Conservation (phyloP, 306 rosid species). For the Gynostemma pentaphyllum region DNA sequence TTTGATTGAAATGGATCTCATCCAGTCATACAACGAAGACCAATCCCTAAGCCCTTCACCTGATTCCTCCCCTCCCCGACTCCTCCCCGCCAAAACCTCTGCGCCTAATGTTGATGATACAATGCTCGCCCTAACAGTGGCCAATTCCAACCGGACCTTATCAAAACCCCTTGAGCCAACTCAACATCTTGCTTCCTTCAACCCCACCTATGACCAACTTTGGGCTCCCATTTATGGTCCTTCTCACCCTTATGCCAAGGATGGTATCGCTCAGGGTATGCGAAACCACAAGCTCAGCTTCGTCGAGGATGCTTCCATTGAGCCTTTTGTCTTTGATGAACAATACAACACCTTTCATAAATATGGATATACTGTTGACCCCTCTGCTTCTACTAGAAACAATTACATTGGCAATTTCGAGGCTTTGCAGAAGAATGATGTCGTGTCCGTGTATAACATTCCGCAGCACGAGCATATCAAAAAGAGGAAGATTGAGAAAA, state of each 20-base stretch:
- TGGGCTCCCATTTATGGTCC: slow-evolving; percentile 93
- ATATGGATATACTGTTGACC: slow-evolving; percentile 84
- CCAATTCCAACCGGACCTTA: slow-evolving; percentile 21
- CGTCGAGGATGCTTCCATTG: slow-evolving; percentile 78
- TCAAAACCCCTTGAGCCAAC: slow-evolving; percentile 69
- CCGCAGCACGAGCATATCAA: slow-evolving; percentile 77
- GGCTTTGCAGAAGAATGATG: slow-evolving; percentile 51
- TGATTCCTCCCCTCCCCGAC: no score
- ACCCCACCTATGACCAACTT: slow-evolving; percentile 80
- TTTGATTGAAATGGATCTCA: no score
- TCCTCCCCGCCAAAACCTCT: no score
- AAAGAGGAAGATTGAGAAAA: slow-evolving; percentile 49
- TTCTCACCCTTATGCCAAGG: slow-evolving; percentile 86
- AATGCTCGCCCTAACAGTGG: no score
- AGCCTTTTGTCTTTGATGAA: slow-evolving; percentile 78
- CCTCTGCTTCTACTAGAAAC: slow-evolving; percentile 63
- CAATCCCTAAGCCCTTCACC: no score
- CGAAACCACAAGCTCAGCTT: slow-evolving; percentile 95
- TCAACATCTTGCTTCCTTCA: no score
- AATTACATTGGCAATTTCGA: slow-evolving; percentile 65
- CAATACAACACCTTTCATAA: slow-evolving; percentile 88
- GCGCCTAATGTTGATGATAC: no score
- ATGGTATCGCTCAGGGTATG: slow-evolving; percentile 85
- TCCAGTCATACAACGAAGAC: no score
- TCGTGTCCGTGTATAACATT: slow-evolving; percentile 64